Evolutionary conservation across 805 yeast species (phyloP), one percentile per base, ranked within the genome.

Genomic region (Wickerhamomyces sydowiorum): DNA sequence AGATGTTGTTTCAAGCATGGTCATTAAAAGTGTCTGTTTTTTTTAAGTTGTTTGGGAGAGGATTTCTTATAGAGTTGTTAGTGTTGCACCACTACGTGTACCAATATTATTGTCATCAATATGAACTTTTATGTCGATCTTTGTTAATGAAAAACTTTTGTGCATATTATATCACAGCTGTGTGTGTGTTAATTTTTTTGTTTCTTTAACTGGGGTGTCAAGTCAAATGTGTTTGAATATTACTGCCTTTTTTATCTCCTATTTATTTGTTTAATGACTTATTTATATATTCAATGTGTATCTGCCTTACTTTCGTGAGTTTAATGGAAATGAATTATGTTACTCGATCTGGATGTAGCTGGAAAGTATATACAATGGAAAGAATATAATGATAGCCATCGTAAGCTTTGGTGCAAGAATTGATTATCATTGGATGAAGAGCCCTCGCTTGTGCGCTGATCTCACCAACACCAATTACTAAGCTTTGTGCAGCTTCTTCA

Each of bases 1-100:
- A 76, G 97, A 57, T 89, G 97, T 62, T 87, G 96, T 58, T 89
- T 90, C 70, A 86, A 83, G 58, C 97, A 89, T 64, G 86, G 83
- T 19, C 18, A 28, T n/a, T 28, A 28, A 14, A 7, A n/a, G 19
- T 19, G 8, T 14, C 5, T 3, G 20, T 14, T 28, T 19, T 4
- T 28, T 7, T n/a, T 20, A 9, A n/a, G 27, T 30, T 19, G 19
- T 8, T 23, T 21, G 4, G 4, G 5, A 9, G 19, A 28, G 19
- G 15, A 8, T 25, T 37, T 28, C 12, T 36, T n/a, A 36, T 36
- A 36, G 38, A 36, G 21, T 7, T 25, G 9, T 13, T 6, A 25
- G 14, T 25, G 9, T 5, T 25, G 9, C 14, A n/a, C 14, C 28
- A 25, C 14, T 25, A 12, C 14, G 9, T 25, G 28, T 25, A n/a